Evolutionary conservation across 2,329 filamentous ascomycete genomes (phyloP), one percentile per base, ranked within the genome.

Genomic region (Elsinoe necatrix): DNA sequence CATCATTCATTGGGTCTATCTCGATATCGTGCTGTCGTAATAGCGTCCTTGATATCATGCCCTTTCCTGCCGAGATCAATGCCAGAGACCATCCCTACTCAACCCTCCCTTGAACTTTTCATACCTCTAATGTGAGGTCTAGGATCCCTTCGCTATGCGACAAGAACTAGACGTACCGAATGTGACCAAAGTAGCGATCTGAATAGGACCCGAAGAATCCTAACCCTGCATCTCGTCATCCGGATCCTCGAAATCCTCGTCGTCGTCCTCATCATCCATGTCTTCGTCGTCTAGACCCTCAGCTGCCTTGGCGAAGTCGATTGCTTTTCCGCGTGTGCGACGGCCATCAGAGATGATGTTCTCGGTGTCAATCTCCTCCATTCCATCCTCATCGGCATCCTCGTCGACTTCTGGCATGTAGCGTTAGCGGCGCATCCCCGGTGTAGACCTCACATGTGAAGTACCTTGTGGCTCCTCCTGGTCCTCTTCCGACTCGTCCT

Each of bases 221-320:
- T 61, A 56, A 0, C 39, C 47, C 39, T 57, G 45, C 47, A 45
- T 57, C 25, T 42, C 56, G 9, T 52, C 56, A 2, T 73, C 73
- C 2, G 41, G 64, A 2, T 71, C 69, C 1, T 71, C 69, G 14
- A 65, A 66, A 34, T 61, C 65, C 1, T 66, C 63, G 21, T 75
- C 72, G 4, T 71, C 72, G 20, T 73, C 72, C 1, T 71, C 67
- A 5, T 70, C 71, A 9, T 65, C 68, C 57, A 91, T 87, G 6
- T 87, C 84, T n/a, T 83, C 81, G 61, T 78, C 81, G 47, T 81
- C 83, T 65, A 87, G 81, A 72, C 95, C 84, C 73, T 87, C 80
- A 23, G 89, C 89, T 18, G 91, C 91, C 77, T 95, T 90, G 67
- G 87, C 86, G 74, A 89, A 97, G 79, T 97, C 89, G 70, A 97